Conservation (phyloP, 257 asterid genomes). For the Marsdenia floribunda region DNA sequence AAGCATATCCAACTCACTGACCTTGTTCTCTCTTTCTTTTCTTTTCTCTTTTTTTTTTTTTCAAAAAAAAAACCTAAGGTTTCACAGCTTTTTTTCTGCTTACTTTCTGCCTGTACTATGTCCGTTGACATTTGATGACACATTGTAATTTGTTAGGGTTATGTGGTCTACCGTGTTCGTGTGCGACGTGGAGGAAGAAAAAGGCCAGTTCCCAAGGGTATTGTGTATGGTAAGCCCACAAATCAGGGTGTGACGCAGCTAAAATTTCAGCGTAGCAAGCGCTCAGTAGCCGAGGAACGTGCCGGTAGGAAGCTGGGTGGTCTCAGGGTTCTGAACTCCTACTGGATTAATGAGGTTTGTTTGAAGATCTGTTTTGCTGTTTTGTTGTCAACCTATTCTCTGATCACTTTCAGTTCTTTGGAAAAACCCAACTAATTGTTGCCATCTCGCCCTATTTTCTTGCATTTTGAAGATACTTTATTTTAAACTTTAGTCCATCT, state of each 20-base stretch:
- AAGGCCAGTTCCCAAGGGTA: conserved; percentile 24
- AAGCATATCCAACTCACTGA: background rate
- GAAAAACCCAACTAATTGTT: background rate
- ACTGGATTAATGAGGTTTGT: conserved; percentile 27
- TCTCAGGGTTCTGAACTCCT: conserved; percentile 24
- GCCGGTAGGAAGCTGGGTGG: conserved; percentile 29
- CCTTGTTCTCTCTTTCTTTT: background rate
- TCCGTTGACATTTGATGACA: background rate
- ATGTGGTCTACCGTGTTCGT: conserved; percentile 18
- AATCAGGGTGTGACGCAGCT: conserved; percentile 30
- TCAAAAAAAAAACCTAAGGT: background rate
- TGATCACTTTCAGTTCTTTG: background rate
- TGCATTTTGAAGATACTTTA: background rate
- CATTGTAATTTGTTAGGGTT: conserved; percentile 14
- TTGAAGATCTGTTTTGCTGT: background rate
- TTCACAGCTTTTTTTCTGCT: no score
- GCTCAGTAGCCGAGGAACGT: conserved; percentile 24
- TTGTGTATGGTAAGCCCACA: conserved; percentile 25
- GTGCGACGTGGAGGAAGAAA: conserved; percentile 27
- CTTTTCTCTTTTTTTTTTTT: no score
- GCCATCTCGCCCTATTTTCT: background rate
- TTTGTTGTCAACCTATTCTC: background rate
- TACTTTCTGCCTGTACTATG: background rate
- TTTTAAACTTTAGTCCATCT: no score
- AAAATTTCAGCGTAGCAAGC: conserved; percentile 24